phyloP scores from a whole-genome alignment of 73 alveolate genomes.

The Durusdinium trenchii region DNA sequence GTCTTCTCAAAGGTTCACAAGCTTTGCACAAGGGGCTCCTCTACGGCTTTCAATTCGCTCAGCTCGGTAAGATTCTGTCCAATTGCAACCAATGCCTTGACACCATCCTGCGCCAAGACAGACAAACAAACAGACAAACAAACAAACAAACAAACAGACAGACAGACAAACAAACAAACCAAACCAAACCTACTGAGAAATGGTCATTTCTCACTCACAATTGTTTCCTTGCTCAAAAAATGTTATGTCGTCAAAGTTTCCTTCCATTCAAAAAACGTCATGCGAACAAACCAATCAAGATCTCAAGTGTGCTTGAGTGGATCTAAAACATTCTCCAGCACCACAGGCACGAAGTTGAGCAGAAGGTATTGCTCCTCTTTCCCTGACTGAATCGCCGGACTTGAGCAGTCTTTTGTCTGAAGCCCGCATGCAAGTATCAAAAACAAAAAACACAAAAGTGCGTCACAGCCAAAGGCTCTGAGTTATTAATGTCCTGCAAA shows the following conservation, averaged over 20 bases:
- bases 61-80: conserved; percentile 72
- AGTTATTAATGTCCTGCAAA: not conserved
- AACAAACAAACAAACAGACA: not conserved
- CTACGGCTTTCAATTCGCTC: conserved; percentile 51
- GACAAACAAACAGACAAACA: not conserved
- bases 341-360: conserved; percentile 34
- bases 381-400: no score
- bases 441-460: not conserved
- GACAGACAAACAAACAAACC: not conserved
- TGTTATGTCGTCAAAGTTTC: not conserved
- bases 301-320: not conserved
- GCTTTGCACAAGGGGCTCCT: conserved; percentile 50
- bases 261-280: not conserved
- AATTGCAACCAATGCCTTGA: conserved; percentile 51
- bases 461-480: no score
- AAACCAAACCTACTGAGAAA: no score
- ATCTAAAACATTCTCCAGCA: not conserved
- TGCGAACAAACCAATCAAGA: not conserved
- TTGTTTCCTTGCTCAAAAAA: not conserved
- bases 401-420: no score
- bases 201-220: no score
- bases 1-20: no score
- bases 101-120: not conserved
- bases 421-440: no score
- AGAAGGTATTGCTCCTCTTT: conserved; percentile 24